Evolutionary conservation across 768 basidiomycete genomes (phyloP), one percentile per base, ranked within the genome.

Genomic region (Suillus lakei): DNA sequence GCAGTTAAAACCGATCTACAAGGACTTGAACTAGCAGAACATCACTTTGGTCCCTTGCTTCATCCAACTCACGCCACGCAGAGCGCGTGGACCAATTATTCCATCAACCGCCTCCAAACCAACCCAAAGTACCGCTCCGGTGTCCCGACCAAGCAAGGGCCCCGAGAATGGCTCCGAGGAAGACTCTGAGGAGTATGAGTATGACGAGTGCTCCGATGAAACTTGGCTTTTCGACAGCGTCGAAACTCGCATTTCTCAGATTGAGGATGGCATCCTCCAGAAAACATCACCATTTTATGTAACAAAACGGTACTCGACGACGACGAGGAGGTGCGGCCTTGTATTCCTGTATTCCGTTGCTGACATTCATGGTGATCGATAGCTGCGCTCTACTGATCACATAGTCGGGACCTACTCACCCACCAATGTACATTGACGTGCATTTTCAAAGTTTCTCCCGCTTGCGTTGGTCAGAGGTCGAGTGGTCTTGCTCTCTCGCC

Each of bases 81-180:
- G 3, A 60, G 32, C n/a, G 53, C 51, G 5, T 68, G 64, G 69
- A 23, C 30, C 2, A 51, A 60, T 6, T 66, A 70, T 60, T 38
- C 60, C 15, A 3, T 61, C 7, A 60, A 66, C 36, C 67, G 69
- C 54, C 59, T 26, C 2, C 16, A 51, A 30, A 60, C 44, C 48
- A 64, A 64, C 28, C n/a, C 43, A 26, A 21, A 13, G 26, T 53
- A 58, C 16, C 10, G 9, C 21, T 58, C 59, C 16, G 46, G 62
- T 1, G 23, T 62, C 7, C 28, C 15, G 6, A 41, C n/a, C 26
- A 54, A 48, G 34, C 18, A 39, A 38, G n/a, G 38, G 4, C 38
- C 15, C 15, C 15, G 39, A 41, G 39, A 15, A 39, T 15, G 15
- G 12, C 10, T 46, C 43, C 10, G 43, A 21, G 43, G 36, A n/a